A percentile compares a stretch with the other conserved stretches of the same genome.
Evolutionary conservation across 208 protist genomes (phyloP).

Genomic region (Leishmania braziliensis): DNA sequence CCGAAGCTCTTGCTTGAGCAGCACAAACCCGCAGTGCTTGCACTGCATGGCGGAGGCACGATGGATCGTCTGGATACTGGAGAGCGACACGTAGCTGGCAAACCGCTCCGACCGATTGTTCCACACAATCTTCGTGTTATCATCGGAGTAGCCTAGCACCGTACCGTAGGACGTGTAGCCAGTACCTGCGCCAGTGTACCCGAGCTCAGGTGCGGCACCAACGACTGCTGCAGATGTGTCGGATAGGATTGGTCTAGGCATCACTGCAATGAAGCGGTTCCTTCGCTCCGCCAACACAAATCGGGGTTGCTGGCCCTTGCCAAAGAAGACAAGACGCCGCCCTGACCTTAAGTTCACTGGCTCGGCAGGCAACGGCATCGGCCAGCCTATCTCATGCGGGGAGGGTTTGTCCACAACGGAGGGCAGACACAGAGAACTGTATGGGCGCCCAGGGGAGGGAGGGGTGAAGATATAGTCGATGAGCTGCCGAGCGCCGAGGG

Average conservation of each 20-base stretch:
- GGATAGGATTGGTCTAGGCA: slow-evolving; percentile 36
- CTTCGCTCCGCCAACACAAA: slow-evolving; percentile 44
- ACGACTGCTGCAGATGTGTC: neutral
- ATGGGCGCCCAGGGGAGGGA: slow-evolving; percentile 13
- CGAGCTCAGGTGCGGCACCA: slow-evolving; percentile 5
- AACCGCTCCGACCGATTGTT: slow-evolving; percentile 70
- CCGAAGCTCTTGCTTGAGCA: slow-evolving; percentile 51
- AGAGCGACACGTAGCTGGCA: slow-evolving; percentile 51
- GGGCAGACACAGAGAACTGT: slow-evolving; percentile 36
- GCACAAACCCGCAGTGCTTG: slow-evolving; percentile 64
- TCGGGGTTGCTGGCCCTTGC: slow-evolving; percentile 37
- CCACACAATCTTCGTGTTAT: slow-evolving; percentile 76
- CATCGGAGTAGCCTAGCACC: slow-evolving; percentile 75
- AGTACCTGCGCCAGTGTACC: slow-evolving; percentile 1
- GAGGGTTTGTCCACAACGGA: slow-evolving; percentile 23
- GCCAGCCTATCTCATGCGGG: slow-evolving; percentile 39
- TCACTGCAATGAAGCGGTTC: slow-evolving; percentile 48
- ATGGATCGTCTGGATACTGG: slow-evolving; percentile 44
- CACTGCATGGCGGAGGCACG: slow-evolving; percentile 57
- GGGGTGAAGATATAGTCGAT: slow-evolving; percentile 47
- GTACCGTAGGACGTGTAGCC: slow-evolving; percentile 57
- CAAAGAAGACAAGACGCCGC: slow-evolving; percentile 66
- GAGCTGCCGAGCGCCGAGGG: slow-evolving; percentile 45
- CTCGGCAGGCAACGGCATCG: slow-evolving; percentile 45
- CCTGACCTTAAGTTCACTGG: slow-evolving; percentile 48